Percentiles rank a stretch among this genome's conserved stretches.
Evolutionary conservation across 108 stramenopile species (phyloP).

Genomic region (Cylindrotheca fusiformis): DNA sequence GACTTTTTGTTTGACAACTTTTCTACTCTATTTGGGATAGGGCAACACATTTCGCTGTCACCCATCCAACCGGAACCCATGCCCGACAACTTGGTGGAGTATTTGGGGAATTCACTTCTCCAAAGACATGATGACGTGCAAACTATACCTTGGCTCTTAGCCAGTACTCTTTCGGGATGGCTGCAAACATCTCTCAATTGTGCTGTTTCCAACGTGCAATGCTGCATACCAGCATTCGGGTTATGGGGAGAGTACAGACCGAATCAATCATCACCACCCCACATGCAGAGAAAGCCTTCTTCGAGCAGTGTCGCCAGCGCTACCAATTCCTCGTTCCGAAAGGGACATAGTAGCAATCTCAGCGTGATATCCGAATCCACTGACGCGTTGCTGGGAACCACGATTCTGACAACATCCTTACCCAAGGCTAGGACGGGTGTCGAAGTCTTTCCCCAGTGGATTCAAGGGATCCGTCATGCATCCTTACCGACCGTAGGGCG

Average conservation of each 20-base stretch:
- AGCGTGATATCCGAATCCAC: background rate
- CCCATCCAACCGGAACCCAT: constrained; percentile 34
- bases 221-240: constrained; percentile 76
- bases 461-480: constrained; percentile 15
- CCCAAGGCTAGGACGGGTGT: constrained; percentile 1
- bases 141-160: constrained; percentile 24
- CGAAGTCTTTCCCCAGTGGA: constrained; percentile 30
- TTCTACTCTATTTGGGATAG: constrained; percentile 76
- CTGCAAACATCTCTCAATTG: constrained; percentile 74
- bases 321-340: background rate
- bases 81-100: constrained; percentile 21
- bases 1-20: constrained; percentile 50
- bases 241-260: constrained; percentile 65
- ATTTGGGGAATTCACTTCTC: constrained; percentile 17
- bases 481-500: constrained; percentile 9
- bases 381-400: constrained; percentile 15
- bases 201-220: constrained; percentile 59
- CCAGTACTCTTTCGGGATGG: constrained; percentile 28
- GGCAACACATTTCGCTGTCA: constrained; percentile 80
- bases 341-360: background rate
- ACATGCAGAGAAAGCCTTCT: background rate
- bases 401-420: constrained; percentile 15
- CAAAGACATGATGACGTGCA: constrained; percentile 34
- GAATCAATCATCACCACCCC: constrained; percentile 3
- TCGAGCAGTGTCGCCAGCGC: background rate